Evolutionary conservation across 495 filamentous ascomycete genomes (phyloP), one percentile per base, ranked within the genome.

Genomic region (Aspergillus mulundensis): DNA sequence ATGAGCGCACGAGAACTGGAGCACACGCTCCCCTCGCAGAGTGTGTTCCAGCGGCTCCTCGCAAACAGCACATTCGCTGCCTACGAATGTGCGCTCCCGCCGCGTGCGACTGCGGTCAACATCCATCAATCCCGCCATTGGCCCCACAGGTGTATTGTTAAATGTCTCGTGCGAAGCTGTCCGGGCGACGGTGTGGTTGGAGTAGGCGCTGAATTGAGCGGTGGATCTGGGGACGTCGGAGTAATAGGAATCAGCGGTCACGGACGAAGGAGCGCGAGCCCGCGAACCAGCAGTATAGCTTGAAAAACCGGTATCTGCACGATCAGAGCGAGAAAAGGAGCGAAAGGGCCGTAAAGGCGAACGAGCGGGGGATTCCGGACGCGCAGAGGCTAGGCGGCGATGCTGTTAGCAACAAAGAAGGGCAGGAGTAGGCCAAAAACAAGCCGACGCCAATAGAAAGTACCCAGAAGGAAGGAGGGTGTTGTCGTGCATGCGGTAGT

Each of bases 41-140:
- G 91, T 99, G 66, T 99, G 94, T 67, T 99, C 94, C 59, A 99
- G 73, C 8, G 93, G 95, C 68, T 99, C 94, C 66, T 99, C 94
- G 69, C 94, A 99, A 12, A 97, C 91, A 45, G 93, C 90, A 70
- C 94, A 99, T 73, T 93, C 87, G 67, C 84, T 90, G 44, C 94
- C 94, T 43, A 97, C 86, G 67, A 96, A 99, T 1, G 95, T 99
- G 66, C 94, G 82, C 71, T 97, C 95, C 58, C 93, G 80, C 70
- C 95, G 83, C 55, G 86, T 87, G 24, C 90, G 84, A 57, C 82
- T 85, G 60, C 91, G 82, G 63, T 97, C 91, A 20, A 89, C 76
- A 64, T 89, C 85, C 67, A 89, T 77, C 66, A 86, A 82, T 66
- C 85, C 89, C 59, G 90, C 85, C 77, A 85, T 90, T 62, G 77